Evolutionary conservation across 1,284 basidiomycete species (phyloP), one percentile per base, ranked within the genome.

Genomic region (Pisolithus thermaeus): DNA sequence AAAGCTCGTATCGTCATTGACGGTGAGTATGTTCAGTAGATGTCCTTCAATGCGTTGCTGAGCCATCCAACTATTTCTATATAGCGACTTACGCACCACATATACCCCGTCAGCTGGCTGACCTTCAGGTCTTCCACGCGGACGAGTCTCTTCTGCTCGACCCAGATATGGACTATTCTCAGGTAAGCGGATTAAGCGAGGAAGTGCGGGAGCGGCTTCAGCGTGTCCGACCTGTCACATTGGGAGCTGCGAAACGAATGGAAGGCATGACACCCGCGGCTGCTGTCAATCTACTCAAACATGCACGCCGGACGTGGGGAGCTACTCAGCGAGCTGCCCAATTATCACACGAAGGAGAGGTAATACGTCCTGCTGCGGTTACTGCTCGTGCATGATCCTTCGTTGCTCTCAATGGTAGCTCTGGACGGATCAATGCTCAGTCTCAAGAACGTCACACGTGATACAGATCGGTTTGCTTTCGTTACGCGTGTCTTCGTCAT

Each of bases 241-340:
- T 94, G 51, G 90, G 90, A 22, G 84, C 86, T 12, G 90, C 85
- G 16, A 90, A 90, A 64, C 73, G 90, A 32, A 90, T 92, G 82
- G 90, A 92, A 60, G 90, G 90, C 7, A 90, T 92, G 79, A 92
- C 90, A 7, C 87, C 90, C 2, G 76, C 83, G 0, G 80, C 81
- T 1, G 70, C 87, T 18, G 74, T 90, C 7, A 73, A 74, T 41
- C 64, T 92, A 27, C 69, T 92, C 52, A 77, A 77, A 57, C 75
- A 87, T 63, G 80, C 86, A 11, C 83, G 81, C 58, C 63, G 69
- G 54, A 70, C 65, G 14, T 68, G 65, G 63, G 39, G 47, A 46
- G 16, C 43, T 22, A 46, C 20, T 37, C 37, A 30, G 28, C 40
- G 23, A 18, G 38, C 32, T 7, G 11, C 32, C 14, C 42, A 20